Base-by-base conservation (phyloP, 352 stramenopile species). In the Aphanomyces euteiches region DNA sequence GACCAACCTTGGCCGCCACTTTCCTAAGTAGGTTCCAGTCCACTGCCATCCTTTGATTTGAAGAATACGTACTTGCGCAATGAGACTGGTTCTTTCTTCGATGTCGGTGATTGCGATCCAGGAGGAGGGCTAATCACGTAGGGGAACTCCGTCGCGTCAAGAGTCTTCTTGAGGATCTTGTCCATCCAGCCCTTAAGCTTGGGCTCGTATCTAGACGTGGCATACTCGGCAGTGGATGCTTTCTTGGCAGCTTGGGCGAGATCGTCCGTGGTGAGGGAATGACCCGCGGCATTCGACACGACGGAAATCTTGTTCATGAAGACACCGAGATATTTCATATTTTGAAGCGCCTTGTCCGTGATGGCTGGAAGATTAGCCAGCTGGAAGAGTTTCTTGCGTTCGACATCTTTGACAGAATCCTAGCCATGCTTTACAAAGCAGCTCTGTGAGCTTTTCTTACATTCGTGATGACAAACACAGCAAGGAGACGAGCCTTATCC, bases 381-480 rank as follows among this genome's bases (percentile, higher is more conserved):
- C 59, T 86, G 77, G 56, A 97, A 84, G 0, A 98, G 72, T 61
- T 95, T 93, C 65, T 85, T 83, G 47, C 92, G 87, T 61, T 98
- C 89, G 7, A 78, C 75, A 39, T 94, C 84, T 47, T 91, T 96
- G 72, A 98, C 85, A 12, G 81, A 75, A 50, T 93, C 84, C 76
- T 73, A 68, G 15, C 56, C 36, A 15, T 17, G 19, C 37, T 21
- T 36, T 28, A 28, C 28, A 17, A 58, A 19, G 10, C 50, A 12
- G 1, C 17, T 19, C 58, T 5, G 8, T 6, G 15, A 5, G n/a
- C 3, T 10, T 4, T n/a, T 17, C 84, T 84, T 67, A 73, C 74
- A 73, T 98, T 96, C 13, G 92, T 98, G 15, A 98, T 78, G 12
- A 95, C 93, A 74, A 97, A 97, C 50, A 98, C 88, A 12, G 93